phyloP scores from a whole-genome alignment of 805 yeast genomes.

The Metschnikowia lochheadii region DNA sequence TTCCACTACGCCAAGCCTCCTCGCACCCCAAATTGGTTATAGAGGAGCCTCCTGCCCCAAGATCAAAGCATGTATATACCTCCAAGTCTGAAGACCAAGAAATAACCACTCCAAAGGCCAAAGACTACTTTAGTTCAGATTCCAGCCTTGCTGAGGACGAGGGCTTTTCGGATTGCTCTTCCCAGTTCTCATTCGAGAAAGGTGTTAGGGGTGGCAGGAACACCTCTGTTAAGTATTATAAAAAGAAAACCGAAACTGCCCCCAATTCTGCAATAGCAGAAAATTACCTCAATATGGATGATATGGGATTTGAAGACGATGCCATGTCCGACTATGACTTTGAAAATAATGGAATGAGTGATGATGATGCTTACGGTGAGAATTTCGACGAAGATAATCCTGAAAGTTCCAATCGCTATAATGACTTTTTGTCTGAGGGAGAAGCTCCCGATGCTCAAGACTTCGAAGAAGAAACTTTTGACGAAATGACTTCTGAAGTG shows the following conservation, averaged over 20 bases:
- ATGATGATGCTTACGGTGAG: conserved; percentile 16
- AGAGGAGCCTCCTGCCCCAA: background rate
- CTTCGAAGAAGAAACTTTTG: background rate
- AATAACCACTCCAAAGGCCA: background rate
- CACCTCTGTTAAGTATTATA: conserved; percentile 51
- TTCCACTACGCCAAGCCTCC: background rate
- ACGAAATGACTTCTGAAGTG: background rate
- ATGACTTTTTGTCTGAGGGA: conserved; percentile 21
- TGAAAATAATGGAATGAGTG: conserved; percentile 40
- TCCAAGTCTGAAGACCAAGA: background rate
- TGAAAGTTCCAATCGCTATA: conserved; percentile 10
- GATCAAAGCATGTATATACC: background rate
- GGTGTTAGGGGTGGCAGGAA: conserved; percentile 46
- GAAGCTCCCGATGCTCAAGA: conserved; percentile 10
- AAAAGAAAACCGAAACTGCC: conserved; percentile 19
- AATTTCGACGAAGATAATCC: conserved; percentile 18
- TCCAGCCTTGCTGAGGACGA: conserved; percentile 3
- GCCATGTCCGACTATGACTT: conserved; percentile 38
- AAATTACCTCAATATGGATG: conserved; percentile 27
- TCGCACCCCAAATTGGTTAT: background rate
- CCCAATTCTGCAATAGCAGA: background rate
- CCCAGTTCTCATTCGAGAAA: conserved; percentile 51
- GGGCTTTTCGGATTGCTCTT: conserved; percentile 22
- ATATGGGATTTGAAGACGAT: conserved; percentile 29
- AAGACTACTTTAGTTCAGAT: background rate